Percentiles rank a stretch among this genome's conserved stretches.
Evolutionary conservation across 371 early-diverging fungal genomes (phyloP).

Genomic region (Mycotypha africana): DNA sequence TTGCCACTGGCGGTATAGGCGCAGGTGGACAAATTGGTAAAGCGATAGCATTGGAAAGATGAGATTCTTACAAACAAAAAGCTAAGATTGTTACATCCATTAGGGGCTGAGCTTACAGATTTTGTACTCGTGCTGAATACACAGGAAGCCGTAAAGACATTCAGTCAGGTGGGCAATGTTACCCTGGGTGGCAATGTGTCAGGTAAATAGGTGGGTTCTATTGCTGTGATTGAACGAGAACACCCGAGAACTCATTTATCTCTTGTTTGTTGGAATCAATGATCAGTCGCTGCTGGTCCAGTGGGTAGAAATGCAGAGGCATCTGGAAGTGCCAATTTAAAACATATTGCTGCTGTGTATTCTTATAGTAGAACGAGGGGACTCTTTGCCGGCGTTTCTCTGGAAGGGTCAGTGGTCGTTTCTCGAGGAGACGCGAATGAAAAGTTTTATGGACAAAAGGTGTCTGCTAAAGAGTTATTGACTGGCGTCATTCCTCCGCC

Average conservation of each 20-base stretch:
- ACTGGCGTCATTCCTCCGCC: constrained; percentile 75
- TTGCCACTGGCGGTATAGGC: constrained; percentile 76
- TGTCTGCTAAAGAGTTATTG: constrained; percentile 80
- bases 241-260: no score
- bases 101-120: constrained; percentile 89
- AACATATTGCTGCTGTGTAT: constrained; percentile 84
- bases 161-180: constrained; percentile 87
- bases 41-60: neutral
- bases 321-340: constrained; percentile 68
- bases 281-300: constrained; percentile 93
- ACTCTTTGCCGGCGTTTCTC: constrained; percentile 91
- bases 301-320: constrained; percentile 93
- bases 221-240: no score
- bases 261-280: no score
- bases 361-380: constrained; percentile 90
- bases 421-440: constrained; percentile 93
- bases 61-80: neutral
- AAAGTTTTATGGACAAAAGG: constrained; percentile 78
- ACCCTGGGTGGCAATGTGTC: constrained; percentile 89
- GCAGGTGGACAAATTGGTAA: constrained; percentile 89
- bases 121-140: constrained; percentile 92
- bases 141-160: constrained; percentile 83
- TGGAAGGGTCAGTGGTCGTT: constrained; percentile 91
- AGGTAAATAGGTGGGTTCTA: constrained; percentile 45
- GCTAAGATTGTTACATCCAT: neutral